Evolutionary conservation across 2,329 filamentous ascomycete genomes (phyloP), one percentile per base, ranked within the genome.

Genomic region (Monosporascus sp.): DNA sequence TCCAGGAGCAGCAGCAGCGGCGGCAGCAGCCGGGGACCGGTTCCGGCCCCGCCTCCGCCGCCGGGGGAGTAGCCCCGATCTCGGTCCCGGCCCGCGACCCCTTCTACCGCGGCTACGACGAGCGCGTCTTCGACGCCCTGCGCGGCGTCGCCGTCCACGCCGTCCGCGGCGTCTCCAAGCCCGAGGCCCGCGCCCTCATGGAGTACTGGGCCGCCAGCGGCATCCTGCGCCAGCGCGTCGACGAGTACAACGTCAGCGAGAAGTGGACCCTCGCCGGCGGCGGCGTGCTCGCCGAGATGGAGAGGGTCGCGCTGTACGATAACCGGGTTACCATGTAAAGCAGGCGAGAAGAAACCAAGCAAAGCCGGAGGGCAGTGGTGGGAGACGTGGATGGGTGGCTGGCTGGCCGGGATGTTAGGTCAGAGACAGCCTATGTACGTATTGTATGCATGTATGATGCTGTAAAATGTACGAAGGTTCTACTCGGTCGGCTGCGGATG

Each of bases 141-240:
- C 70, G 76, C 57, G 74, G 75, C 45, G 74, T 79, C 41, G 69
- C 73, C 54, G 73, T 84, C 2, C 59, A 85, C 51, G 78, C 81
- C 20, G 67, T 96, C 20, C 78, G 80, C 43, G 88, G 89, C 8
- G 65, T 97, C 60, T 86, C 76, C 63, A 89, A 86, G 71, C 73
- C 79, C 2, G 93, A 97, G 73, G 85, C 89, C 11, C 82, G 87
- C 55, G 80, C 84, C 1, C 76, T 96, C 62, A 87, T 97, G 84
- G 91, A 97, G 75, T 97, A 97, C 74, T 97, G 93, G 78, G 91
- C 90, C 5, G 84, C 83, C 37, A 95, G 90, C 69, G 94, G 93
- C 14, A 77, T 96, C 67, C 69, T 96, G 66, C 82, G 88, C 58
- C 77, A 81, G 56, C 78, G 76, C 46, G 78, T 97, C 49, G 86